Conservation (phyloP, 2,329 filamentous ascomycete genomes). For the Periconia sp. region DNA sequence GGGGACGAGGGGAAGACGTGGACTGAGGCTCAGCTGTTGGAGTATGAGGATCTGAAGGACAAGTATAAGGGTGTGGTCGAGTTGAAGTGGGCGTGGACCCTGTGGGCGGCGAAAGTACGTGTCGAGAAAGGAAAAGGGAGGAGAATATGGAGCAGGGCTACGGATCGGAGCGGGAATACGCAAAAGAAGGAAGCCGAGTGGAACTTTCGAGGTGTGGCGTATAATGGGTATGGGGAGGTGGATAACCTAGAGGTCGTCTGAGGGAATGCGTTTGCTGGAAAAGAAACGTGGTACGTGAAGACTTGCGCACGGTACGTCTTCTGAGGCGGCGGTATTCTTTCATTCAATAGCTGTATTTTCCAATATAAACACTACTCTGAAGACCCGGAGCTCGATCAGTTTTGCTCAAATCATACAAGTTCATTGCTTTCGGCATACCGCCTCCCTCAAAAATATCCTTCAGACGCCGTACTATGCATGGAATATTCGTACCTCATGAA, state of each 20-base stretch:
- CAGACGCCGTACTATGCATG: too few species aligned
- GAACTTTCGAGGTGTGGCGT: slow-evolving; percentile 62
- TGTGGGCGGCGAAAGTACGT: slow-evolving; percentile 54
- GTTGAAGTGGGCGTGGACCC: slow-evolving; percentile 58
- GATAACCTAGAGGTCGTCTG: slow-evolving; percentile 50
- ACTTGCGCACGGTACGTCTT: neutral
- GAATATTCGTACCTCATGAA: too few species aligned
- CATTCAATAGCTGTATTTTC: too few species aligned
- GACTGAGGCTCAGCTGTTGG: slow-evolving; percentile 49
- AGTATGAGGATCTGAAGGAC: slow-evolving; percentile 31
- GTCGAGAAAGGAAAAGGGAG: slow-evolving; percentile 45
- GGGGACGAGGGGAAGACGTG: slow-evolving; percentile 54
- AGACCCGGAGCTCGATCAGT: too few species aligned
- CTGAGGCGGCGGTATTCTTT: too few species aligned
- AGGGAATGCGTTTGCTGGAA: slow-evolving; percentile 3
- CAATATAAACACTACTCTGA: too few species aligned
- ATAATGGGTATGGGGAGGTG: slow-evolving; percentile 61
- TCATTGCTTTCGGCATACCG: too few species aligned
- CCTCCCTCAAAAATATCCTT: too few species aligned
- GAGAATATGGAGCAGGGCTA: slow-evolving; percentile 57
- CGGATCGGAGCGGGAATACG: slow-evolving; percentile 55
- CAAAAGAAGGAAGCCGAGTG: slow-evolving; percentile 55
- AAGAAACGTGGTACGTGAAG: neutral
- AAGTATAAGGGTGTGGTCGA: slow-evolving; percentile 24
- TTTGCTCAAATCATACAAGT: too few species aligned